Conservation (phyloP, 2,329 filamentous ascomycete genomes). For the Biscogniauxia mediterranea region DNA sequence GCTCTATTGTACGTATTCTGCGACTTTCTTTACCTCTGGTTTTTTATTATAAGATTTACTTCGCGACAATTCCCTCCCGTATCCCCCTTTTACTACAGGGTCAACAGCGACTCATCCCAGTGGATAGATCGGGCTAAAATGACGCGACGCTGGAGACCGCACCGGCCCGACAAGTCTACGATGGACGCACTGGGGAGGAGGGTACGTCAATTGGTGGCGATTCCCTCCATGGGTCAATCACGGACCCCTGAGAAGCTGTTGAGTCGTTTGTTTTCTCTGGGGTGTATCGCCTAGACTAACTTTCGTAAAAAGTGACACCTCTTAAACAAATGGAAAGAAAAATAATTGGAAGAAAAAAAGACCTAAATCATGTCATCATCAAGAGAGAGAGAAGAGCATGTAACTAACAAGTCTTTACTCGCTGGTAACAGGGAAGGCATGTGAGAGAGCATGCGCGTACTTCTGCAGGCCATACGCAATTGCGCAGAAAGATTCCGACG, state of each 20-base stretch:
- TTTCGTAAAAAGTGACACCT: slow-evolving; percentile 11
- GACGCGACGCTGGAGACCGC: not conserved
- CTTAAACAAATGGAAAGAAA: not conserved
- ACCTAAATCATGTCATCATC: not conserved
- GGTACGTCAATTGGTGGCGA: not conserved
- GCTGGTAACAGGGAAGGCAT: slow-evolving; percentile 21
- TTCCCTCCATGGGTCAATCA: not conserved
- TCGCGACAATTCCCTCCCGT: too few species aligned
- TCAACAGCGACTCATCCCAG: not conserved
- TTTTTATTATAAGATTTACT: too few species aligned
- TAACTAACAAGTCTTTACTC: slow-evolving; percentile 19
- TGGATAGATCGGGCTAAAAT: not conserved
- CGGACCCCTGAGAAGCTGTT: not conserved
- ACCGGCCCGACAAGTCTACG: too few species aligned
- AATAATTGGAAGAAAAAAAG: not conserved
- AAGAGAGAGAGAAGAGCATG: slow-evolving; percentile 16
- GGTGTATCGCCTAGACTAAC: not conserved
- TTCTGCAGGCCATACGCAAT: slow-evolving; percentile 2
- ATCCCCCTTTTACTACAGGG: not conserved
- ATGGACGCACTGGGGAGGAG: too few species aligned
- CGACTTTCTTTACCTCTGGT: not conserved
- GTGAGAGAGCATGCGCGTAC: slow-evolving; percentile 11
- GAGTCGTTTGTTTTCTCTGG: not conserved
- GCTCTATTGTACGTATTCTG: slow-evolving; percentile 23
- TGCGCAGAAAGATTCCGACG: slow-evolving; percentile 1